Base-by-base conservation (phyloP, 2,329 filamentous ascomycete species). In the Hypoxylon sp. region DNA sequence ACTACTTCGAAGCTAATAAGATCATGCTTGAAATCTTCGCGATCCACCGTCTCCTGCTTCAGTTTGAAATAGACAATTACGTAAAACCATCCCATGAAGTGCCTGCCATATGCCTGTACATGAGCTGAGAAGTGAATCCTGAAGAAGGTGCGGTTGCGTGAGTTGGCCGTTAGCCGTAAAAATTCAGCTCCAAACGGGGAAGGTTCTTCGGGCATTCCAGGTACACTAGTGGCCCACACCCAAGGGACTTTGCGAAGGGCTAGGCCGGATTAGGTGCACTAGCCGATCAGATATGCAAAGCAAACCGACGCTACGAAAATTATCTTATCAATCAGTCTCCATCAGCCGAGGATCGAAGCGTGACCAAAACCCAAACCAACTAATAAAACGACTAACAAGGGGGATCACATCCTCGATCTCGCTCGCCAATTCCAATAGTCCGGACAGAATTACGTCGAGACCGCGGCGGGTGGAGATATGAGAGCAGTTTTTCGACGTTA, bases 261-360 rank as follows among this genome's bases (percentile, higher is more conserved):
- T 51, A 60, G 50, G 0, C 58, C 20, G 1, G 30, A 66, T 58
- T 51, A 22, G 59, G 59, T 57, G 12, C 18, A 30, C 55, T 68
- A 68, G 50, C 61, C 59, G 62, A 64, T 48, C 45, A 50, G 58
- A 52, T 60, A 42, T 51, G 26, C 26, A 28, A 16, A 61, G 53
- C 45, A 59, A 18, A n/a, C 58, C 55, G 51, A 11, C 58, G 24
- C 24, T 22, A 48, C 32, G 26, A 66, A 32, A 60, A 66, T 58
- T 66, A 68, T 68, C 66, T 66, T 65, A 68, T 68, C 66, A 68
- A 68, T 68, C 65, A 66, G 63, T 65, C 42, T 20, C 66, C 62
- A 68, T 50, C 58, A 58, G 14, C 44, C 52, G 44, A 58, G 65
- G 65, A 64, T 64, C 51, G 28, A 53, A 40, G 49, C 45, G 51